Percentiles rank a stretch among this genome's conserved stretches.
Conservation (phyloP, 176 grass and related monocot species). For the Dendrocalamus sinicus region DNA sequence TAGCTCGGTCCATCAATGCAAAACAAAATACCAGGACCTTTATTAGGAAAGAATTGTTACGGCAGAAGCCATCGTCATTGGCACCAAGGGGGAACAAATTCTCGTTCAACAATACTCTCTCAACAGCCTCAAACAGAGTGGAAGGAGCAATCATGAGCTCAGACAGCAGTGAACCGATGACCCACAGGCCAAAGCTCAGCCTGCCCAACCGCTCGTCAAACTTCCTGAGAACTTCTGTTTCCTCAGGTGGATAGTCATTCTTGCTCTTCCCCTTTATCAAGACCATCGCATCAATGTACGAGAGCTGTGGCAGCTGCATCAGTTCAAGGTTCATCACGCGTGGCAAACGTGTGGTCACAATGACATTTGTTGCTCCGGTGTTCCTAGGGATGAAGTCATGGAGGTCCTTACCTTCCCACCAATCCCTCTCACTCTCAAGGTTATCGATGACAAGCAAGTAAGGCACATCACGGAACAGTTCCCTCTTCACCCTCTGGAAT, state of each 20-base stretch:
- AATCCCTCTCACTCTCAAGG: slow-evolving; percentile 89
- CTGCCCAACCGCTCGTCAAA: slow-evolving; percentile 84
- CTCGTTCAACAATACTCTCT: slow-evolving; percentile 71
- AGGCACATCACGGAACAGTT: slow-evolving; percentile 90
- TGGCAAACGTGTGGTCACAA: slow-evolving; percentile 74
- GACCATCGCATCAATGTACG: slow-evolving; percentile 65
- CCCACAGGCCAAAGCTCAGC: slow-evolving; percentile 86
- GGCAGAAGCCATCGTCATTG: slow-evolving; percentile 77
- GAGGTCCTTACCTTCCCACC: slow-evolving; percentile 99
- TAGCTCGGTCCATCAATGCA: slow-evolving; percentile 79
- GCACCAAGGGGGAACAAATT: slow-evolving; percentile 50
- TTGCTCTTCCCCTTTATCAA: slow-evolving; percentile 84
- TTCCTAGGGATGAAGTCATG: slow-evolving; percentile 97
- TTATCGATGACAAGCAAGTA: slow-evolving; percentile 97
- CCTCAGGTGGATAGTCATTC: slow-evolving; percentile 75
- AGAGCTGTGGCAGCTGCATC: slow-evolving; percentile 79
- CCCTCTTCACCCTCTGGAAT: slow-evolving; percentile 87
- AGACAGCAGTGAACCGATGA: slow-evolving; percentile 80
- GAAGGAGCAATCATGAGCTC: slow-evolving; percentile 86
- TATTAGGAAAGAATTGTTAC: slow-evolving; percentile 84
- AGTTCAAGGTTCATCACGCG: slow-evolving; percentile 88
- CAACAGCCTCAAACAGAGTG: slow-evolving; percentile 79
- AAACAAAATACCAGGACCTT: slow-evolving; percentile 87
- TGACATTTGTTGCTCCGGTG: slow-evolving; percentile 80
- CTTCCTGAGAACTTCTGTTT: slow-evolving; percentile 78